Evolutionary conservation across 2,329 filamentous ascomycete species (phyloP), one percentile per base, ranked within the genome.

Genomic region (Clathrospora elynae): DNA sequence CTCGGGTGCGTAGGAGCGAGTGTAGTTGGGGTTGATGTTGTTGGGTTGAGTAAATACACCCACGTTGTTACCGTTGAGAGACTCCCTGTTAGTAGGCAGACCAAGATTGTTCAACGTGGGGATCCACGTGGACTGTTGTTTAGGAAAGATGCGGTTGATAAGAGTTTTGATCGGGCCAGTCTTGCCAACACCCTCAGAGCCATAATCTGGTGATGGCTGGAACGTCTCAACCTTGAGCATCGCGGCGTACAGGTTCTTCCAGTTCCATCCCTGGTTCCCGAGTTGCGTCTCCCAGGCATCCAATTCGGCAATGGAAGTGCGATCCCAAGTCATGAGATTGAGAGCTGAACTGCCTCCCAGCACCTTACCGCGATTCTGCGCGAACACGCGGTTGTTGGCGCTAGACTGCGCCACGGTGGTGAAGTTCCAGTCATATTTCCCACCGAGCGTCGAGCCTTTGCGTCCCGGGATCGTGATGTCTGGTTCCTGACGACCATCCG

Each of bases 1-100:
- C 2, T 69, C 70, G 29, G 71, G 74, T 16, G 70, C 67, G 57
- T 79, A 81, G 2, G 75, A 79, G 22, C 79, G 70, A 13, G 66
- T 73, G 50, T 76, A 79, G 26, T 73, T 71, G 4, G 67, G 69
- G 7, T 72, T 70, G 24, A 82, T 73, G 42, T 73, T 78, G 49
- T 71, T 76, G 7, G 79, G 71, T 44, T 78, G 75, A 22, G 71
- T 74, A 62, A 74, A 76, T 5, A 75, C 75, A 5, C 80, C 80
- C 3, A 79, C 58, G 10, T 74, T 74, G 33, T 77, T 72, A 2
- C 79, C 79, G 10, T 71, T 69, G 2, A 81, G 67, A 6, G 75
- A 78, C 34, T 77, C 65, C n/a, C 58, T 53, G 37, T 75, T 75
- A 4, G 57, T 46, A 2, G 59, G 35, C 6, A 76, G 64, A 1